Conservation (phyloP, 202 grass and related monocot genomes). For the Setaria viridis region DNA sequence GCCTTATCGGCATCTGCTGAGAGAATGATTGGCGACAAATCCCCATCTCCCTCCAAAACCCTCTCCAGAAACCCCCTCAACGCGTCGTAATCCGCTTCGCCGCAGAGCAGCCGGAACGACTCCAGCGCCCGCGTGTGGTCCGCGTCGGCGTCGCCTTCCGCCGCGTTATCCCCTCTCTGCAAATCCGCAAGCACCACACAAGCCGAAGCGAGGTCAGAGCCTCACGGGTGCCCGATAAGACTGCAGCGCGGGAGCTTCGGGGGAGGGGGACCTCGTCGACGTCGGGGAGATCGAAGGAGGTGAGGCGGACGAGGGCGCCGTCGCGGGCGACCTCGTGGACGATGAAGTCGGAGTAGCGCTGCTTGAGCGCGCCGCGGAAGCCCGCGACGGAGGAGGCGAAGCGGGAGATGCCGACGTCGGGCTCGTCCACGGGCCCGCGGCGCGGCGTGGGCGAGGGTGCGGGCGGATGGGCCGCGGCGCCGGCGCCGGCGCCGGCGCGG, state of each 20-base stretch:
- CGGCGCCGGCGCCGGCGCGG: neutral
- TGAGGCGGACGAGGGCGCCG: constrained; percentile 78
- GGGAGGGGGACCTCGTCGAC: constrained; percentile 36
- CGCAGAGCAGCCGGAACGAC: constrained; percentile 74
- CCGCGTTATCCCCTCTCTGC: constrained; percentile 46
- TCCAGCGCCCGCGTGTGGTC: constrained; percentile 54
- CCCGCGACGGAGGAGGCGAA: constrained; percentile 78
- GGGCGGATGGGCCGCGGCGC: constrained; percentile 8
- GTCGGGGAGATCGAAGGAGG: constrained; percentile 78
- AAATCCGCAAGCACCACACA: constrained; percentile 26
- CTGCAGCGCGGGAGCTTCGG: neutral
- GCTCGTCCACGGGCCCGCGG: constrained; percentile 59
- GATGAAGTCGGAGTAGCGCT: constrained; percentile 90
- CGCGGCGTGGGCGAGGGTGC: neutral
- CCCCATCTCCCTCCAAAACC: constrained; percentile 47
- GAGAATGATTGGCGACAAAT: constrained; percentile 68
- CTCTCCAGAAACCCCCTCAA: constrained; percentile 69
- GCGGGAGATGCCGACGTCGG: constrained; percentile 83
- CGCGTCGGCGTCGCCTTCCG: constrained; percentile 35
- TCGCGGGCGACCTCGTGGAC: constrained; percentile 85
- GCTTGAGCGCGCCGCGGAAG: constrained; percentile 84
- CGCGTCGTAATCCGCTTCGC: constrained; percentile 59
- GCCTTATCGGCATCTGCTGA: constrained; percentile 74
- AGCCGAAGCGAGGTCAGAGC: constrained; percentile 18
- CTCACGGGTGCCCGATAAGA: constrained; percentile 12